Conservation (phyloP, 805 yeast species). For the Cyberlindnera maritima region DNA sequence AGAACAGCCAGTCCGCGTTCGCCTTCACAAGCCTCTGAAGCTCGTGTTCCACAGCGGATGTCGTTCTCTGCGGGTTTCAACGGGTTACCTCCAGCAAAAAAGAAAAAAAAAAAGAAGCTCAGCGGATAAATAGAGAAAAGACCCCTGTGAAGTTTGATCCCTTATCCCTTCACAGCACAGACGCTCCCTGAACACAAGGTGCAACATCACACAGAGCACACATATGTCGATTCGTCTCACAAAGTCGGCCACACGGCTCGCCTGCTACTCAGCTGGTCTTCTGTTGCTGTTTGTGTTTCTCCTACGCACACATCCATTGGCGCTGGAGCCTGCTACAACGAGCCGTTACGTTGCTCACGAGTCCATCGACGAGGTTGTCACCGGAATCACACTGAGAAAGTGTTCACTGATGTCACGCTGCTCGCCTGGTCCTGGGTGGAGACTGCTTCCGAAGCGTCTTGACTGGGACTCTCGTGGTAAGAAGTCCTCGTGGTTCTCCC, state of each 20-base stretch:
- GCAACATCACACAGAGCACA: too few relatives aligned
- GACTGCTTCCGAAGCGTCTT: conserved; percentile 9
- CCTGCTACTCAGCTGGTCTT: neutral
- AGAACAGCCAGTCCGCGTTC: too few relatives aligned
- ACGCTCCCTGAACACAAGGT: neutral
- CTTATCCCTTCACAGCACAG: too few relatives aligned
- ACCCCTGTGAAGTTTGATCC: too few relatives aligned
- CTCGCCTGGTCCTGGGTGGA: conserved; percentile 9
- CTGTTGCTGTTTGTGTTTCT: neutral
- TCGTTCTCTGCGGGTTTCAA: too few relatives aligned
- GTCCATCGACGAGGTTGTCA: conserved; percentile 10
- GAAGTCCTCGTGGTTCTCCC: conserved; percentile 8
- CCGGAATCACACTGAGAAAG: conserved; percentile 6
- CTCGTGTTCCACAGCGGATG: neutral
- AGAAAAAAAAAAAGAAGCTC: too few relatives aligned
- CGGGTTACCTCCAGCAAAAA: too few relatives aligned
- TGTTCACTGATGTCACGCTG: conserved; percentile 5
- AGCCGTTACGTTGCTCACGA: conserved; percentile 6
- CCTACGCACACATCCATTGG: neutral
- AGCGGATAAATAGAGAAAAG: too few relatives aligned
- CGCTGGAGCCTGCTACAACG: neutral
- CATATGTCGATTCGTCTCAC: neutral
- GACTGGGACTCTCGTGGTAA: conserved; percentile 14
- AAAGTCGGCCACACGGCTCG: conserved; percentile 1
- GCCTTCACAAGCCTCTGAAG: too few relatives aligned